A percentile compares a stretch with the other conserved stretches of the same genome.
phyloP scores from a whole-genome alignment of 2,329 filamentous ascomycete genomes.

The Calonectria pseudoturangicola region DNA sequence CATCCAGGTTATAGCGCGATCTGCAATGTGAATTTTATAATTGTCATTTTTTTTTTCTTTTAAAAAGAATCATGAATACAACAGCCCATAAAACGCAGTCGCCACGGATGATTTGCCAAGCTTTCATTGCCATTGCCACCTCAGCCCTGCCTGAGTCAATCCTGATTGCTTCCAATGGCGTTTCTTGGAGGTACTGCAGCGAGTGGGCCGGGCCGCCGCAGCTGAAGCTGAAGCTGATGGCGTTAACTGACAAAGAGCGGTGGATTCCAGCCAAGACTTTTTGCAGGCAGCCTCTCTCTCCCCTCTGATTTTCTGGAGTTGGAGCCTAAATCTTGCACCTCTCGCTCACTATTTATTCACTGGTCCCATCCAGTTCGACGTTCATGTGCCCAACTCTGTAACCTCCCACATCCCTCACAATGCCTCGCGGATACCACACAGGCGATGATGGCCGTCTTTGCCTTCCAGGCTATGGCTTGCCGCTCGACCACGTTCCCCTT shows the following conservation, averaged over 20 bases:
- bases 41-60: too few relatives aligned
- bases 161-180: neutral
- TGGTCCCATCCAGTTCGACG: neutral
- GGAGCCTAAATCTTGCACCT: neutral
- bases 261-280: neutral
- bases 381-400: neutral
- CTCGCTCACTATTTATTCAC: neutral
- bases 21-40: neutral
- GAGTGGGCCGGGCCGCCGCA: constrained; percentile 17
- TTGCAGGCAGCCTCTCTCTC: neutral
- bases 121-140: neutral
- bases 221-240: constrained; percentile 19
- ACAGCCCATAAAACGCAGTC: neutral
- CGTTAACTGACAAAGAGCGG: constrained; percentile 9
- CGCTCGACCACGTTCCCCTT: constrained; percentile 40
- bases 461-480: constrained; percentile 55
- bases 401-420: constrained; percentile 4
- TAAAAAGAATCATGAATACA: neutral
- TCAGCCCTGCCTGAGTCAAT: neutral
- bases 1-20: neutral
- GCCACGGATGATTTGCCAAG: neutral
- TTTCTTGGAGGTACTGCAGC: neutral
- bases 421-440: constrained; percentile 21
- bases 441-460: constrained; percentile 20
- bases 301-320: neutral